Conservation (phyloP, 257 asterid species). For the Cinchona pubescens region DNA sequence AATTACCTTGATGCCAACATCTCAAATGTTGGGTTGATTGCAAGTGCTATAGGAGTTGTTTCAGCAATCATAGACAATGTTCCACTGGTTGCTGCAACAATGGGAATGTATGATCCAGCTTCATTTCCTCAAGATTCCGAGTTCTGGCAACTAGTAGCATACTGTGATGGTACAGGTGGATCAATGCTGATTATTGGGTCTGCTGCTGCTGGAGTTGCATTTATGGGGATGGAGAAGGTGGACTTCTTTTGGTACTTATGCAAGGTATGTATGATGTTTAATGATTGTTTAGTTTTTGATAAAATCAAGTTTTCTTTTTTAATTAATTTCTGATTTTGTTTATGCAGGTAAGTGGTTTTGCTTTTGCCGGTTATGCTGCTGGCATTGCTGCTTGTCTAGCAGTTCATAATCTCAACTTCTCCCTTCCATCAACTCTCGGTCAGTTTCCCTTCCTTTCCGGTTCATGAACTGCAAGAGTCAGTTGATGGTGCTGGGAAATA, state of each 20-base stretch:
- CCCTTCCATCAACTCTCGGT: slow-evolving; percentile 75
- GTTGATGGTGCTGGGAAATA: background rate
- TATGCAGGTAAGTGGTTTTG: slow-evolving; percentile 94
- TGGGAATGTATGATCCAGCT: slow-evolving; percentile 93
- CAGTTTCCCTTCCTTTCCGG: slow-evolving; percentile 70
- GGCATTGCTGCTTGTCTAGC: slow-evolving; percentile 91
- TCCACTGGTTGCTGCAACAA: slow-evolving; percentile 93
- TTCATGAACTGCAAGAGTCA: slow-evolving; percentile 27
- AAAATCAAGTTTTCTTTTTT: background rate
- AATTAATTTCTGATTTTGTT: background rate
- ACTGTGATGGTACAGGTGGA: slow-evolving; percentile 96
- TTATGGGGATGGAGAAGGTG: slow-evolving; percentile 96
- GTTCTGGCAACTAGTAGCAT: slow-evolving; percentile 95
- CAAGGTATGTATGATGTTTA: slow-evolving; percentile 51
- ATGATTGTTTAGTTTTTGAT: background rate
- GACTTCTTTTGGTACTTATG: slow-evolving; percentile 93
- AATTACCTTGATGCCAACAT: slow-evolving; percentile 86
- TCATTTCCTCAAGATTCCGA: slow-evolving; percentile 83
- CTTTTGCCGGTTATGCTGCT: slow-evolving; percentile 96
- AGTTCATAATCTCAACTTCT: slow-evolving; percentile 52
- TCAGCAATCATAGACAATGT: slow-evolving; percentile 94
- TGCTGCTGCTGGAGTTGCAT: slow-evolving; percentile 98
- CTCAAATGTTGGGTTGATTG: slow-evolving; percentile 63
- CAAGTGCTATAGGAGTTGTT: slow-evolving; percentile 85
- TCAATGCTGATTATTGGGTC: slow-evolving; percentile 94